phyloP scores from a whole-genome alignment of 345 rosid genomes.

The Fremontodendron californicum region DNA sequence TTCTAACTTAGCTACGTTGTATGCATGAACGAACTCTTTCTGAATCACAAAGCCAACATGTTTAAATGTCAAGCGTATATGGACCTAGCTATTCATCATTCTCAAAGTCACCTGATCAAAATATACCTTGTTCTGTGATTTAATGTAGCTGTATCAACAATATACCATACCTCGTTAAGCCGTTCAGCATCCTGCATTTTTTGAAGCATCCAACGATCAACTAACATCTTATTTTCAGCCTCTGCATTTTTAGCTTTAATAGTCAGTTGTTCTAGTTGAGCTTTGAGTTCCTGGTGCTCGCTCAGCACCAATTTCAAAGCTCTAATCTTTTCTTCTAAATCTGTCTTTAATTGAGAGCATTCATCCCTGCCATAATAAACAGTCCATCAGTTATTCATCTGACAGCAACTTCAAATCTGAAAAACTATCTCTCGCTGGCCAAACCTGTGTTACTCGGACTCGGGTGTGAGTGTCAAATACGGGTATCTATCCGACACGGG shows the following conservation, averaged over 20 bases:
- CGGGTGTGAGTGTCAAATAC: too few relatives aligned
- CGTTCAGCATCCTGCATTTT: slow-evolving; percentile 98
- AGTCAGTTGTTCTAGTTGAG: slow-evolving; percentile 60
- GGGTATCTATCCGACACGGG: too few relatives aligned
- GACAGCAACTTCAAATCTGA: not conserved
- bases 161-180: slow-evolving; percentile 76
- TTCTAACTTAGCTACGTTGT: not conserved
- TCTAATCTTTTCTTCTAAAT: slow-evolving; percentile 61
- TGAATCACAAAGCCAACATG: not conserved
- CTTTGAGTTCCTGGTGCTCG: slow-evolving; percentile 57
- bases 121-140: not conserved
- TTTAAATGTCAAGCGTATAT: not conserved
- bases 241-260: slow-evolving; percentile 71
- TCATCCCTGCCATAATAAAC: slow-evolving; percentile 52
- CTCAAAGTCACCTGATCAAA: not conserved
- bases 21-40: not conserved
- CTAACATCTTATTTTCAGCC: slow-evolving; percentile 78
- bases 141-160: slow-evolving; percentile 5
- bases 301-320: slow-evolving; percentile 55
- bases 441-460: too few relatives aligned
- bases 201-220: slow-evolving; percentile 97
- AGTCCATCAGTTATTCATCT: slow-evolving; percentile 5
- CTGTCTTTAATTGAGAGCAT: slow-evolving; percentile 45
- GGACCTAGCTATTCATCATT: not conserved
- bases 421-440: not conserved